Evolutionary conservation across 495 filamentous ascomycete genomes (phyloP).

Genomic region (Penicillium psychrofluorescens): DNA sequence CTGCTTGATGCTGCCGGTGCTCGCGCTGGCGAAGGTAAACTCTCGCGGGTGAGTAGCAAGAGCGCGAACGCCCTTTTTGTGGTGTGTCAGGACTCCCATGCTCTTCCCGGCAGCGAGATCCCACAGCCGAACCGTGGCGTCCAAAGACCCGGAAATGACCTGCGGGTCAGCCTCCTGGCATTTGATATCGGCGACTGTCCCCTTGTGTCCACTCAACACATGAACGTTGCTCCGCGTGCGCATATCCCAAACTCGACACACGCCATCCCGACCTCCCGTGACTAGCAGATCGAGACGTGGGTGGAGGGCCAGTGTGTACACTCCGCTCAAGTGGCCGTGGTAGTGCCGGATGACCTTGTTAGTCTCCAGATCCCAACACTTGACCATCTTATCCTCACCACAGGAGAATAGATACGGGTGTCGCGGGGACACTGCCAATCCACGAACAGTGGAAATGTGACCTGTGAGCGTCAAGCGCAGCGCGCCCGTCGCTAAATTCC

Average conservation of each 20-base stretch:
- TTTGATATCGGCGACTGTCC: slow-evolving; percentile 79
- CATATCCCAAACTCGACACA: slow-evolving; percentile 98
- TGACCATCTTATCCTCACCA: slow-evolving; percentile 99
- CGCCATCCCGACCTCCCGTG: slow-evolving; percentile 91
- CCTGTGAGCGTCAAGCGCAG: slow-evolving; percentile 86
- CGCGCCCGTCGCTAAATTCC: slow-evolving; percentile 83
- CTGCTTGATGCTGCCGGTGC: slow-evolving; percentile 92
- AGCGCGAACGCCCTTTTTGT: slow-evolving; percentile 94
- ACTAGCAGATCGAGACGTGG: slow-evolving; percentile 92
- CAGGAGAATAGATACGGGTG: slow-evolving; percentile 98
- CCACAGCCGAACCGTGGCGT: slow-evolving; percentile 90
- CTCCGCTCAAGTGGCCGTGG: slow-evolving; percentile 93
- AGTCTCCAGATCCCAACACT: slow-evolving; percentile 98
- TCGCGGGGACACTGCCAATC: slow-evolving; percentile 82
- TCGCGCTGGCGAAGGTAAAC: slow-evolving; percentile 92
- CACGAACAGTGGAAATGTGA: slow-evolving; percentile 94
- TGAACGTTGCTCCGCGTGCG: slow-evolving; percentile 91
- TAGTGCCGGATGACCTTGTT: slow-evolving; percentile 99
- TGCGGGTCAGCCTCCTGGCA: slow-evolving; percentile 97
- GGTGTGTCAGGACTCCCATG: slow-evolving; percentile 93
- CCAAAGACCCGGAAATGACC: slow-evolving; percentile 83
- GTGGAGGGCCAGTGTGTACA: slow-evolving; percentile 86
- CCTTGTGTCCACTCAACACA: slow-evolving; percentile 83
- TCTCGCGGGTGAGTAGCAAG: slow-evolving; percentile 83
- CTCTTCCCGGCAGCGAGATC: slow-evolving; percentile 94